Percentiles rank a stretch among this genome's conserved stretches.
Evolutionary conservation across 2,329 filamentous ascomycete species (phyloP).

Genomic region (Colletotrichum orchidophilum): DNA sequence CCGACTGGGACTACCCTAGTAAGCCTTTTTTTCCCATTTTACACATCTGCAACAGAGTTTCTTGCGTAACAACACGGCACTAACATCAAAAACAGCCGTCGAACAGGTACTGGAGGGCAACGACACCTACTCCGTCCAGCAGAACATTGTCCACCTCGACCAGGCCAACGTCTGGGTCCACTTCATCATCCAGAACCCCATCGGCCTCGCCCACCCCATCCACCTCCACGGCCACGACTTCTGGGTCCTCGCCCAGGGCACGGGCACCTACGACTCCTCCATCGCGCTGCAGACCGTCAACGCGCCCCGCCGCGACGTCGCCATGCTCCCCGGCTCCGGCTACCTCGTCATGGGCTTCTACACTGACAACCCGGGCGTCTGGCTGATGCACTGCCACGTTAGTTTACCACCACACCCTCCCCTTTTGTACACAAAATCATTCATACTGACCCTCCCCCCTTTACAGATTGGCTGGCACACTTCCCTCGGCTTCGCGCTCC

Average conservation of each 20-base stretch:
- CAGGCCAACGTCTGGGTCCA: constrained; percentile 42
- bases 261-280: constrained; percentile 38
- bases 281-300: constrained; percentile 43
- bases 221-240: constrained; percentile 59
- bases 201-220: constrained; percentile 52
- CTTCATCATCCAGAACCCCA: constrained; percentile 44
- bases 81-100: constrained; percentile 1
- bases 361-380: constrained; percentile 58
- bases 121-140: constrained; percentile 35
- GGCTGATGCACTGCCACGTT: constrained; percentile 59
- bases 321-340: constrained; percentile 54
- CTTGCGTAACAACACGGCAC: neutral
- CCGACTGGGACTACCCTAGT: constrained; percentile 58
- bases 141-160: constrained; percentile 36
- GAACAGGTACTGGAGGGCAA: constrained; percentile 36
- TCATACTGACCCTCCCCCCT: neutral
- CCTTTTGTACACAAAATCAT: neutral
- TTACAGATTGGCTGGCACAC: constrained; percentile 36
- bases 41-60: neutral
- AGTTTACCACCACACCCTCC: too few relatives aligned
- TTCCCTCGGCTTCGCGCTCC: constrained; percentile 36
- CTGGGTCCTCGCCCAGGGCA: constrained; percentile 40
- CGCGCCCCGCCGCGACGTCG: constrained; percentile 62
- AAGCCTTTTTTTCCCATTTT: neutral
- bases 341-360: constrained; percentile 60